A percentile compares a stretch with the other conserved stretches of the same genome.
These are phyloP conservation scores for Lactarius pseudohatsudake DNA, from an alignment of 768 basidiomycete genomes.

Conservation along the genomic window DNA sequence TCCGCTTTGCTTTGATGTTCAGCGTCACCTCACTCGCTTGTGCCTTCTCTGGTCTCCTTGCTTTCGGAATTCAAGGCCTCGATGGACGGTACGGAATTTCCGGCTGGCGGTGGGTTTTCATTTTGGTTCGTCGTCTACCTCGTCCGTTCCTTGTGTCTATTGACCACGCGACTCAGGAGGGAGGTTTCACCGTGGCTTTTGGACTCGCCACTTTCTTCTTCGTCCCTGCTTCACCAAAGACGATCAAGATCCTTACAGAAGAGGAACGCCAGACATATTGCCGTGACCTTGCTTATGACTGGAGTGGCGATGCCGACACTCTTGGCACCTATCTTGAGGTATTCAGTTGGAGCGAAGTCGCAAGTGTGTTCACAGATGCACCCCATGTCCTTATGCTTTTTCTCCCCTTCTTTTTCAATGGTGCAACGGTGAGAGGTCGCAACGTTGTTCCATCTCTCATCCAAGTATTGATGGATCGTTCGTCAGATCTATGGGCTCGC, in stretches of 20 bases:
- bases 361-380: slow-evolving; percentile 43
- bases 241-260: slow-evolving; percentile 50
- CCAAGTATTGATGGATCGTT: neutral
- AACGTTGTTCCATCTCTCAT: neutral
- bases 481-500: slow-evolving; percentile 32
- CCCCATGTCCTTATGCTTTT: slow-evolving; percentile 57
- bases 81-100: slow-evolving; percentile 50
- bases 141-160: neutral
- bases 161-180: slow-evolving; percentile 41
- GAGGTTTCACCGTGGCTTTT: slow-evolving; percentile 60
- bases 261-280: slow-evolving; percentile 43
- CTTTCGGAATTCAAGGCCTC: slow-evolving; percentile 59
- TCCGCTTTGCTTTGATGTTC: slow-evolving; percentile 46
- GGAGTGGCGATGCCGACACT: slow-evolving; percentile 37
- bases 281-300: slow-evolving; percentile 40
- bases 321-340: slow-evolving; percentile 44
- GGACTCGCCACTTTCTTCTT: slow-evolving; percentile 52
- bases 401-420: slow-evolving; percentile 53
- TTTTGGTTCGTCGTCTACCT: slow-evolving; percentile 40
- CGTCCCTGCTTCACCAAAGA: slow-evolving; percentile 45
- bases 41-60: slow-evolving; percentile 64
- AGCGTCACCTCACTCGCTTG: slow-evolving; percentile 49
- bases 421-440: slow-evolving; percentile 43
- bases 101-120: slow-evolving; percentile 71
- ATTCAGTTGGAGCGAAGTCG: slow-evolving; percentile 61